Conservation (phyloP, 169 alveolate genomes). For the Plasmodium reichenowi region DNA sequence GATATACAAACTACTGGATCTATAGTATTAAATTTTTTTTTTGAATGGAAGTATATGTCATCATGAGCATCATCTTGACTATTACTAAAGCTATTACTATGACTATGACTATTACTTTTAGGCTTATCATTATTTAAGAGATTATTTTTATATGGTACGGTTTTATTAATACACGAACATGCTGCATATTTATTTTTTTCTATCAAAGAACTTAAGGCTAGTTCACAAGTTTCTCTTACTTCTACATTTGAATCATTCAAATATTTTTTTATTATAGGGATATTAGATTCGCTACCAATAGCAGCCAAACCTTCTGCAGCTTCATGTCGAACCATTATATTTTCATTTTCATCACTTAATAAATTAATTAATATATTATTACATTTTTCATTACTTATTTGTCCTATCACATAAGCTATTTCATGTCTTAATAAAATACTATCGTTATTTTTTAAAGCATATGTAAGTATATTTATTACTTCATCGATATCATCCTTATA, state of each 20-base stretch:
- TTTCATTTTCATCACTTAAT: slow-evolving; percentile 86
- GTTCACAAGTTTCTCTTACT: slow-evolving; percentile 49
- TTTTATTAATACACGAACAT: slow-evolving; percentile 46
- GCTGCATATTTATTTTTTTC: slow-evolving; percentile 61
- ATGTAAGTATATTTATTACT: slow-evolving; percentile 60
- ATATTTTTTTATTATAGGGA: slow-evolving; percentile 82
- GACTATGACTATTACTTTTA: not conserved
- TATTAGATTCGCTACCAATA: slow-evolving; percentile 79
- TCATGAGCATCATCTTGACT: slow-evolving; percentile 16
- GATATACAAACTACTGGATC: slow-evolving; percentile 70
- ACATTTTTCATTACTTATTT: slow-evolving; percentile 86
- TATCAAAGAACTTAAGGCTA: slow-evolving; percentile 52
- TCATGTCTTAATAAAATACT: slow-evolving; percentile 89
- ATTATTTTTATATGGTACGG: too few relatives aligned
- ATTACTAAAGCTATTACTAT: slow-evolving; percentile 6
- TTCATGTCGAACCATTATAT: slow-evolving; percentile 93
- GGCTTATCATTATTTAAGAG: not conserved
- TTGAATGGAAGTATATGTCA: slow-evolving; percentile 18
- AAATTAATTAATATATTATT: slow-evolving; percentile 78
- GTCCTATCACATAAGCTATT: slow-evolving; percentile 93
- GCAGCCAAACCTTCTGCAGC: slow-evolving; percentile 90
- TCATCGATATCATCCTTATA: slow-evolving; percentile 68
- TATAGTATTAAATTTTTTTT: slow-evolving; percentile 53
- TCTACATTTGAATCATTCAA: slow-evolving; percentile 69
- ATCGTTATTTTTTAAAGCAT: slow-evolving; percentile 53